Conservation (phyloP, 2,329 filamentous ascomycete genomes). For the Colletotrichum plurivorum region DNA sequence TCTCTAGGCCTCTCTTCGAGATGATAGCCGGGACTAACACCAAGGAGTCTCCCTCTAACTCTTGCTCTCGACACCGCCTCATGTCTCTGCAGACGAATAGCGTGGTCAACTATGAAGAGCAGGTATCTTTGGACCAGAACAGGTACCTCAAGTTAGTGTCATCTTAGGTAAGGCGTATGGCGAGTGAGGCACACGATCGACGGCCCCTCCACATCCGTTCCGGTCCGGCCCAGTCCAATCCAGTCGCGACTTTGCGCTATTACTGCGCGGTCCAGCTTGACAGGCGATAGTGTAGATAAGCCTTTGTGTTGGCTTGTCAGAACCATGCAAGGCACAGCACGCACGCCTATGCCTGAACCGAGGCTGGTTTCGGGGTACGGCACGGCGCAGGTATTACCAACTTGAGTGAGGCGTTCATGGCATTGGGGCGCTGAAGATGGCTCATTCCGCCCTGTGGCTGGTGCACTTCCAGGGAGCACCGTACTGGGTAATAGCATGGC, state of each 20-base stretch:
- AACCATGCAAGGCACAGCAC: constrained; percentile 23
- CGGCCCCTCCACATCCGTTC: not conserved
- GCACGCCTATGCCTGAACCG: constrained; percentile 2
- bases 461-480: constrained; percentile 3
- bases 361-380: not conserved
- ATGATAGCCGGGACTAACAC: not conserved
- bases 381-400: not conserved
- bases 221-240: not conserved
- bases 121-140: constrained; percentile 4
- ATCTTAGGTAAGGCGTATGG: constrained; percentile 5
- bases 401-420: constrained; percentile 37
- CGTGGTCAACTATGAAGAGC: constrained; percentile 9
- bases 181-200: not conserved
- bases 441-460: constrained; percentile 34
- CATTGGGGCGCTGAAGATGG: constrained; percentile 19
- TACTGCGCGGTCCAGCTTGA: constrained; percentile 21
- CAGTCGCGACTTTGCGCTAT: not conserved
- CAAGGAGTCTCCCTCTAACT: not conserved
- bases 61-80: not conserved
- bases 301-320: constrained; percentile 1
- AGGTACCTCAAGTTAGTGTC: constrained; percentile 8
- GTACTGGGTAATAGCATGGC: not conserved
- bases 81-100: constrained; percentile 7
- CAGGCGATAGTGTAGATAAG: constrained; percentile 3
- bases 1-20: constrained; percentile 4